Conservation (phyloP, 305 asterid genomes). For the Fraxinus angustifolia region DNA sequence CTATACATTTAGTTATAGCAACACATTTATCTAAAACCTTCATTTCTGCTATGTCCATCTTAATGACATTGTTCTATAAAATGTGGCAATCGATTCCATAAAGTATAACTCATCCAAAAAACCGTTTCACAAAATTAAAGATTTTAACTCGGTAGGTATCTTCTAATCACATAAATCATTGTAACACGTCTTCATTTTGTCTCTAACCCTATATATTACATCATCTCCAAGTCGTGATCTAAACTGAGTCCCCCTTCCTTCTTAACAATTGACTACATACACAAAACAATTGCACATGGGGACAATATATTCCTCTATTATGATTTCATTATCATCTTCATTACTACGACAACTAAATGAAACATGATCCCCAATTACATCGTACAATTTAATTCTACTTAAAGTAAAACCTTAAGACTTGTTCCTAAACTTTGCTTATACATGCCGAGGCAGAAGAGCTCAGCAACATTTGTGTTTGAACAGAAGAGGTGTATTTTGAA, state of each 20-base stretch:
- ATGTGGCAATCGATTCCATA: not conserved
- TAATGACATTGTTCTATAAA: not conserved
- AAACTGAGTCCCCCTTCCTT: not conserved
- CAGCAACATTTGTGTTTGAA: not conserved
- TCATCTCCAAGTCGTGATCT: not conserved
- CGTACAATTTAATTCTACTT: not conserved
- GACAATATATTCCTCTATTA: not conserved
- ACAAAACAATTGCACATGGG: not conserved
- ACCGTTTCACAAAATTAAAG: not conserved
- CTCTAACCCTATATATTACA: not conserved
- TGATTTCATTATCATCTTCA: not conserved
- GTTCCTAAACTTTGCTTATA: not conserved
- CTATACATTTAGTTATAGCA: not conserved
- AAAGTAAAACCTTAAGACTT: not conserved
- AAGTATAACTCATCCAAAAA: not conserved
- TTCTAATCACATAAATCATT: not conserved
- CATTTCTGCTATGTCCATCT: not conserved
- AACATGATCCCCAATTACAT: not conserved
- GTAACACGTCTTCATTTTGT: not conserved
- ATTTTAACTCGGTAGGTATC: not conserved
- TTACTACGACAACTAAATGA: not conserved
- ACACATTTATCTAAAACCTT: not conserved
- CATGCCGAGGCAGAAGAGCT: not conserved
- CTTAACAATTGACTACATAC: not conserved
- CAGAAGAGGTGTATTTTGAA: not conserved